These are phyloP conservation scores for Colletotrichum australisinense DNA, from an alignment of 2,329 filamentous ascomycete species.

Conservation along the genomic window DNA sequence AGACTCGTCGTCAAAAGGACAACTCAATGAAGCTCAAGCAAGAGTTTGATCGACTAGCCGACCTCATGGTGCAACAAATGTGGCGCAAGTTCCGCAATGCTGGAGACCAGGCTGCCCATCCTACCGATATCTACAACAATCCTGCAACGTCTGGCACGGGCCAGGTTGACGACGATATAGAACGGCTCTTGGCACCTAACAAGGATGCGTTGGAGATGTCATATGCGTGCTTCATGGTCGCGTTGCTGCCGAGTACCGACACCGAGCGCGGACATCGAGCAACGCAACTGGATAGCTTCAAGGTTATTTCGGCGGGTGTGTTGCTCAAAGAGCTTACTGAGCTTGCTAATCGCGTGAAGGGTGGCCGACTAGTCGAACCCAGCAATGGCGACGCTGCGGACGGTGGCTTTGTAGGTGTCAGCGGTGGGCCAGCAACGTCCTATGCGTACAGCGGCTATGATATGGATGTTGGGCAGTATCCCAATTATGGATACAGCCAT, in stretches of 20 bases:
- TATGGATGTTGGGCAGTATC: conserved; percentile 29
- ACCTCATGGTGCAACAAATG: conserved; percentile 53
- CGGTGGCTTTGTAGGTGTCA: conserved; percentile 23
- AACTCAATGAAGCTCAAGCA: conserved; percentile 63
- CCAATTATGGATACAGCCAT: conserved; percentile 25
- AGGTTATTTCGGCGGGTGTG: conserved; percentile 50
- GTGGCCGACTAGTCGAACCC: not conserved
- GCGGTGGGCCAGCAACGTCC: not conserved
- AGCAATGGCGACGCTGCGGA: not conserved
- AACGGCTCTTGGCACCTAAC: conserved; percentile 14
- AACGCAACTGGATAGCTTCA: conserved; percentile 46
- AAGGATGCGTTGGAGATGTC: conserved; percentile 46
- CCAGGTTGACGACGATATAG: conserved; percentile 16
- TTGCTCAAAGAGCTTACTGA: conserved; percentile 44
- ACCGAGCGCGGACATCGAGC: conserved; percentile 21
- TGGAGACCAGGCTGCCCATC: not conserved
- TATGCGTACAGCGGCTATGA: conserved; percentile 29
- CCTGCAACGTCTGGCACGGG: not conserved
- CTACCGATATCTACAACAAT: not conserved
- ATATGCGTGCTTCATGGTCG: conserved; percentile 49
- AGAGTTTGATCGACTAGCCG: conserved; percentile 59
- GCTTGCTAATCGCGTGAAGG: conserved; percentile 18
- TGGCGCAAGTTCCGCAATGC: conserved; percentile 33
- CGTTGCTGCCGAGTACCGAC: conserved; percentile 24
- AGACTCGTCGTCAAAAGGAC: conserved; percentile 63